phyloP scores from a whole-genome alignment of 176 grass and related monocot genomes.

The Panicum miliaceum region DNA sequence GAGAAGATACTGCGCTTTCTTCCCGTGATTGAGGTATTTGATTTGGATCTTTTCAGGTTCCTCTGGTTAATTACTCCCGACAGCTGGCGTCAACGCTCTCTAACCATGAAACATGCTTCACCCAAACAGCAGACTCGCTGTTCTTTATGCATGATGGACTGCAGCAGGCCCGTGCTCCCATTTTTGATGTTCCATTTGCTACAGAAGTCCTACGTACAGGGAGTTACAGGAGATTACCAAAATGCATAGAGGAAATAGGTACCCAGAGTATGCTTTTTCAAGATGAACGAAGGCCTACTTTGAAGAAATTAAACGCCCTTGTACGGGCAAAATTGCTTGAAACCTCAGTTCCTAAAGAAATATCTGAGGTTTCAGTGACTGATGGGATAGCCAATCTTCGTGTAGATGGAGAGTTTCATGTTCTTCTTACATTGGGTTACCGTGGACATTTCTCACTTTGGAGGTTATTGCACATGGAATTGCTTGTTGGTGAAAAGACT shows the following conservation, averaged over 20 bases:
- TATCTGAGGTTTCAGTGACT: constrained; percentile 71
- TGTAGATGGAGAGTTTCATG: constrained; percentile 88
- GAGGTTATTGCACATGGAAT: constrained; percentile 90
- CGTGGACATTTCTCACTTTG: constrained; percentile 81
- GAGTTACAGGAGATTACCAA: constrained; percentile 77
- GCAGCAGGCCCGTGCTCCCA: constrained; percentile 90
- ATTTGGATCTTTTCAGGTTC: constrained; percentile 61
- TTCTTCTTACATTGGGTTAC: constrained; percentile 90
- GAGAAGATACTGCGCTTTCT: not conserved
- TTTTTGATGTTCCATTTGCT: constrained; percentile 94
- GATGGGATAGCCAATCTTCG: constrained; percentile 79
- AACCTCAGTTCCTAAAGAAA: constrained; percentile 74
- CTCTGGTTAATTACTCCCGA: constrained; percentile 85
- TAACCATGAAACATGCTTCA: constrained; percentile 90
- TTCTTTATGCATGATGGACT: constrained; percentile 89
- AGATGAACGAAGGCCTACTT: constrained; percentile 76
- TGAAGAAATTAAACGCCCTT: constrained; percentile 87
- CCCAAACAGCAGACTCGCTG: constrained; percentile 90
- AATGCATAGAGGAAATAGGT: constrained; percentile 89
- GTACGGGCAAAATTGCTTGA: constrained; percentile 92
- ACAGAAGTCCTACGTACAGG: constrained; percentile 78
- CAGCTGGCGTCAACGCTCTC: constrained; percentile 90
- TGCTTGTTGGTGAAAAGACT: constrained; percentile 93
- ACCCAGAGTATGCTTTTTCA: constrained; percentile 72
- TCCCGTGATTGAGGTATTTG: constrained; percentile 8